phyloP scores from a whole-genome alignment of 306 rosid species.

The Hippophae gyantsensis region DNA sequence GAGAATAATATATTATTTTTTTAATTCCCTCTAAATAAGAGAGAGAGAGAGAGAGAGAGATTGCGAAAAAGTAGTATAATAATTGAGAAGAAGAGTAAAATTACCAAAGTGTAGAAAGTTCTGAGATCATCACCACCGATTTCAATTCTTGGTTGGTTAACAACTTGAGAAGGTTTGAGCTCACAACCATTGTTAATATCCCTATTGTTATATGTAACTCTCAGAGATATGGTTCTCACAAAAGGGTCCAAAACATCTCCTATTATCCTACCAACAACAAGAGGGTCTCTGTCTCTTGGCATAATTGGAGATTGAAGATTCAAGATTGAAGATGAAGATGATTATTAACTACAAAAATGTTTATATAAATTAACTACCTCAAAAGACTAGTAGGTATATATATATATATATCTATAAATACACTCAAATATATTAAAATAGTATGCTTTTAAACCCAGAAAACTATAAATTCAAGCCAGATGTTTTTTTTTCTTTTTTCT shows the following conservation, averaged over 20 bases:
- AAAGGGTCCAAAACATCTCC: slow-evolving; percentile 50
- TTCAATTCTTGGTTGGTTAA: slow-evolving; percentile 38
- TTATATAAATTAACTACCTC: too few relatives aligned
- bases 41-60: background rate
- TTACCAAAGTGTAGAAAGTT: slow-evolving; percentile 52
- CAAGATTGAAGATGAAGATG: too few relatives aligned
- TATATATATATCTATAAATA: too few relatives aligned
- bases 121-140: slow-evolving; percentile 48
- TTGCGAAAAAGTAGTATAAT: background rate
- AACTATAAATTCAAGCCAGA: too few relatives aligned
- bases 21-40: too few relatives aligned
- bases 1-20: too few relatives aligned
- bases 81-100: background rate
- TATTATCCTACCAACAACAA: slow-evolving; percentile 41
- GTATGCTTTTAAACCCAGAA: too few relatives aligned
- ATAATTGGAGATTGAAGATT: slow-evolving; percentile 1
- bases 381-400: too few relatives aligned
- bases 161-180: slow-evolving; percentile 45
- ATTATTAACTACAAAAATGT: too few relatives aligned
- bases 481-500: too few relatives aligned
- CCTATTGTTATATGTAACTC: slow-evolving; percentile 19
- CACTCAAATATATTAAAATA: too few relatives aligned
- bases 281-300: slow-evolving; percentile 44
- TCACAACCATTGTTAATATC: slow-evolving; percentile 54
- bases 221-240: slow-evolving; percentile 28